phyloP scores from a whole-genome alignment of 768 basidiomycete genomes.

The Multifurca ochricompacta region DNA sequence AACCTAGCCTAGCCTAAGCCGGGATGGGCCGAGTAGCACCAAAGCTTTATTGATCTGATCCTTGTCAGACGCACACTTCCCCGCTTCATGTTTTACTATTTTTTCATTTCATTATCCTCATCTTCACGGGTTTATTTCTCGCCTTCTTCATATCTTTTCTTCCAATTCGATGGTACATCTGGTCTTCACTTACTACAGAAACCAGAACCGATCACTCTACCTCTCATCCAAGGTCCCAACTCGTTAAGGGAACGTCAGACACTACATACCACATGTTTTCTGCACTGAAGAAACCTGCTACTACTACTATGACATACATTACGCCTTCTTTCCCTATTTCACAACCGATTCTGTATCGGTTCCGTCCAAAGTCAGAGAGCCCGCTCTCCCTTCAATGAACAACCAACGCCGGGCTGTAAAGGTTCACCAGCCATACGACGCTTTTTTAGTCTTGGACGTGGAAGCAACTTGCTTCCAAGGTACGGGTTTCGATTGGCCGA shows the following conservation, averaged over 20 bases:
- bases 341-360: not conserved
- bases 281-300: slow-evolving; percentile 8
- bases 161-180: slow-evolving; percentile 8
- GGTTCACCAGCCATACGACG: slow-evolving; percentile 52
- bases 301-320: slow-evolving; percentile 8
- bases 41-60: not conserved
- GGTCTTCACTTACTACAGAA: slow-evolving; percentile 8
- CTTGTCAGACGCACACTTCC: not conserved
- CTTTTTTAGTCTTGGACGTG: slow-evolving; percentile 83
- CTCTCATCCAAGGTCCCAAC: not conserved
- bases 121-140: not conserved
- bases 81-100: not conserved
- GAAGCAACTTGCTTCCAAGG: slow-evolving; percentile 76
- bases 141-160: not conserved
- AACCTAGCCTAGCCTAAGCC: too few relatives aligned
- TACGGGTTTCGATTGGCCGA: slow-evolving; percentile 73
- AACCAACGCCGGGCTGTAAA: not conserved
- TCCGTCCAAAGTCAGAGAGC: not conserved
- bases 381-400: slow-evolving; percentile 1
- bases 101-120: not conserved
- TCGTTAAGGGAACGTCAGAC: not conserved
- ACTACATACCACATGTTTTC: slow-evolving; percentile 14
- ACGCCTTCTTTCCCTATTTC: not conserved
- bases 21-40: not conserved
- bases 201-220: not conserved